phyloP scores from a whole-genome alignment of 495 filamentous ascomycete genomes.

The Aspergillus avenaceus region DNA sequence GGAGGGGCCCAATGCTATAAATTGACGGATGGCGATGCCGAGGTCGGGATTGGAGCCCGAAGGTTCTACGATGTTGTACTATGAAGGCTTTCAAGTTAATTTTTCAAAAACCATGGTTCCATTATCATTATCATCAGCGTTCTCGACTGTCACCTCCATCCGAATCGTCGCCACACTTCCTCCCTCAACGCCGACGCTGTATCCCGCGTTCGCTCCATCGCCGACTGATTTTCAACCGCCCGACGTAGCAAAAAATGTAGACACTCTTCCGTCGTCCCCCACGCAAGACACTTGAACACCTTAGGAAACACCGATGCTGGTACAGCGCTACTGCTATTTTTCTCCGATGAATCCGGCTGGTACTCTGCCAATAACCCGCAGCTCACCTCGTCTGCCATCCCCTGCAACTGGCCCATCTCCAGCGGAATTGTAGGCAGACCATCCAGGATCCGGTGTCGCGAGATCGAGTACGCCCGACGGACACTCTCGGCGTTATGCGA shows the following conservation, averaged over 20 bases:
- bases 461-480: conserved; percentile 38
- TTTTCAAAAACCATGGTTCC: not conserved
- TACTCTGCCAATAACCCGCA: conserved; percentile 60
- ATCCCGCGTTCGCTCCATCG: conserved; percentile 63
- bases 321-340: not conserved
- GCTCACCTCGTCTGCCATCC: conserved; percentile 90
- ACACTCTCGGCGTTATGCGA: conserved; percentile 36
- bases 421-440: conserved; percentile 48
- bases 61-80: not conserved
- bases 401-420: conserved; percentile 79
- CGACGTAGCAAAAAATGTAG: conserved; percentile 77
- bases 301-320: conserved; percentile 33
- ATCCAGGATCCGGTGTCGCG: conserved; percentile 29
- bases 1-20: conserved; percentile 13
- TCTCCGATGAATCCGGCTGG: not conserved
- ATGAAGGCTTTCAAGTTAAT: not conserved
- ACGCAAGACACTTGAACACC: conserved; percentile 81
- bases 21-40: not conserved
- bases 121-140: conserved; percentile 21
- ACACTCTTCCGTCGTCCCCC: conserved; percentile 81
- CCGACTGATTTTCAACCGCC: conserved; percentile 82
- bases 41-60: not conserved
- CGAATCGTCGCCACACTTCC: conserved; percentile 52
- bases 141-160: conserved; percentile 3
- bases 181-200: conserved; percentile 61